phyloP scores from a whole-genome alignment of 352 stramenopile genomes.

The Pilasporangium apinafurcum region DNA sequence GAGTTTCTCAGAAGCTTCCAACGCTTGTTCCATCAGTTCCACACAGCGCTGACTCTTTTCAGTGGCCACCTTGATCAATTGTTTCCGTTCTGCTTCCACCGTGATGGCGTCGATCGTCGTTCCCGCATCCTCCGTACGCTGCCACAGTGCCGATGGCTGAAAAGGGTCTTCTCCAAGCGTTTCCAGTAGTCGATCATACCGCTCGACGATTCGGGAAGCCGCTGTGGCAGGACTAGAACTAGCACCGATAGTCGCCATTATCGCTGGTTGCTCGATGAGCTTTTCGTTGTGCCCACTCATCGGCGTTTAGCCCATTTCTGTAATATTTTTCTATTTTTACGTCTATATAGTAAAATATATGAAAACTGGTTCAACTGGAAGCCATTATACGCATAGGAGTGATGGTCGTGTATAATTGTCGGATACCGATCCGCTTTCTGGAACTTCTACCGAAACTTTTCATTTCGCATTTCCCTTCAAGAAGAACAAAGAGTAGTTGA shows the following conservation, averaged over 20 bases:
- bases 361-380: too few relatives aligned
- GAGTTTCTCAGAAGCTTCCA: conserved; percentile 39
- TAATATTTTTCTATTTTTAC: conserved; percentile 2
- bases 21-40: conserved; percentile 68
- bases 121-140: conserved; percentile 30
- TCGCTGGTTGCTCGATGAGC: not conserved
- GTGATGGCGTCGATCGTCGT: conserved; percentile 13
- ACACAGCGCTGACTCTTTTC: conserved; percentile 66
- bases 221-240: not conserved
- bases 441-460: too few relatives aligned
- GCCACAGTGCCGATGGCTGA: conserved; percentile 13
- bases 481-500: conserved; percentile 2
- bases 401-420: too few relatives aligned
- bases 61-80: conserved; percentile 29
- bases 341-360: too few relatives aligned
- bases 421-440: too few relatives aligned
- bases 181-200: conserved; percentile 57
- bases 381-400: too few relatives aligned
- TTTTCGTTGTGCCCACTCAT: conserved; percentile 11
- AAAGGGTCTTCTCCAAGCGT: conserved; percentile 58
- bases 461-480: conserved; percentile 1
- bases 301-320: conserved; percentile 1
- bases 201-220: conserved; percentile 12
- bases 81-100: conserved; percentile 18
- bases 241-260: conserved; percentile 1